Conservation (phyloP, 345 rosid species). For the Eucalyptus erythrocorys region DNA sequence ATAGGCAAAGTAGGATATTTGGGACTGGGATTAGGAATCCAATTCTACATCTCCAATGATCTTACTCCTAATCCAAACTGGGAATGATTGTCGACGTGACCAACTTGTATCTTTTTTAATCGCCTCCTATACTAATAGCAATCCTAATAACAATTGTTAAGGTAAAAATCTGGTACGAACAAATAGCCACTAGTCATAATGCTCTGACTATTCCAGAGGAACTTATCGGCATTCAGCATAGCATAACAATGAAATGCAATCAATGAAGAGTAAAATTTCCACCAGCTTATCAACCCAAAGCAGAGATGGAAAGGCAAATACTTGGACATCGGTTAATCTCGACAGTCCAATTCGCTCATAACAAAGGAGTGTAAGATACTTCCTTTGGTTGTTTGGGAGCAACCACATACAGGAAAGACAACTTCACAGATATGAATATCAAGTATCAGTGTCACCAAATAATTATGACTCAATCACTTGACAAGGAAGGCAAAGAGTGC, state of each 20-base stretch:
- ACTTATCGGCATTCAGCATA: no score
- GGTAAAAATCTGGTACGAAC: no score
- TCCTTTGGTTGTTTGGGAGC: not conserved
- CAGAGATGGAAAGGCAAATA: not conserved
- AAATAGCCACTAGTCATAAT: no score
- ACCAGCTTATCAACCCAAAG: not conserved
- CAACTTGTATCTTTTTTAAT: no score
- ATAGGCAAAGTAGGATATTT: not conserved
- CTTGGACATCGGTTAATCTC: not conserved
- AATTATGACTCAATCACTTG: no score
- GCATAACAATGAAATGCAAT: no score
- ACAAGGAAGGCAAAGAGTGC: no score
- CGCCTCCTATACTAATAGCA: accelerated
- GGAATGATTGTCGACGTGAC: no score
- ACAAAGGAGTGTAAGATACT: not conserved
- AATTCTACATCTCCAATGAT: not conserved
- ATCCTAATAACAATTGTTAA: not conserved
- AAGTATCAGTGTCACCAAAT: no score
- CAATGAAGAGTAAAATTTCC: no score
- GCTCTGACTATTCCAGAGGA: no score
- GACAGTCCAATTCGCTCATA: not conserved
- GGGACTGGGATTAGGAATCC: not conserved
- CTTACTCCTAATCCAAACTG: not conserved
- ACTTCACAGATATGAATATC: not conserved
- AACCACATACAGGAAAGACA: not conserved